Evolutionary conservation across 129 eudicot genomes (phyloP), one percentile per base, ranked within the genome.

Genomic region (Erigeron canadensis): DNA sequence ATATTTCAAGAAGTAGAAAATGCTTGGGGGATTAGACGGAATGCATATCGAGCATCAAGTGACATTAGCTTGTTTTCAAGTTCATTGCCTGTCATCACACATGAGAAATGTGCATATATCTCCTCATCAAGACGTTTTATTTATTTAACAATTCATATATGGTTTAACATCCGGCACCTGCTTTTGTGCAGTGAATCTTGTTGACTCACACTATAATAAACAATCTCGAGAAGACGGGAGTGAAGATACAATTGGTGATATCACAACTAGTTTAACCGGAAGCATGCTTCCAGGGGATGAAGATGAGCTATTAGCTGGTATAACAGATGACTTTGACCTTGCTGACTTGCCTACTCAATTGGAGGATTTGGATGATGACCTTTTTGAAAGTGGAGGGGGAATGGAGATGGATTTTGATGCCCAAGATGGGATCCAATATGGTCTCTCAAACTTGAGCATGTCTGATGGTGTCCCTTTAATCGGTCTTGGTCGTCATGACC

Each of bases 381-480:
- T 93, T 7, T 93, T 93, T 72, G 96, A 82, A 76, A 93, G 95
- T 76, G 91, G 96, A 68, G 98, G 98, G 53, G 98, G 98, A 8
- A 73, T 93, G 81, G 98, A 93, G 86, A 77, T 93, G 78, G 98
- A 89, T 63, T 48, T 68, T 55, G 98, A 89, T 73, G 48, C 69
- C 22, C 95, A 77, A 65, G 96, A 89, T 2, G 82, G 77, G 42
- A 40, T 83, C 28, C 77, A 72, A 44, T 75, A 74, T 47, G 84
- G 87, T 57, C 21, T 86, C 19, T 74, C 96, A 11, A 83, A 72
- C 64, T 63, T 87, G 56, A 89, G 79, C 76, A 22, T 81, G 60
- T 74, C 95, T 62, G 88, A 85, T 70, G 79, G 81, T 70, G 75
- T 83, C 73, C 73, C 70, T 53, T 83, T 88, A 54, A 77, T 69